Conservation (phyloP, 495 filamentous ascomycete species). For the Xylaria acuta region DNA sequence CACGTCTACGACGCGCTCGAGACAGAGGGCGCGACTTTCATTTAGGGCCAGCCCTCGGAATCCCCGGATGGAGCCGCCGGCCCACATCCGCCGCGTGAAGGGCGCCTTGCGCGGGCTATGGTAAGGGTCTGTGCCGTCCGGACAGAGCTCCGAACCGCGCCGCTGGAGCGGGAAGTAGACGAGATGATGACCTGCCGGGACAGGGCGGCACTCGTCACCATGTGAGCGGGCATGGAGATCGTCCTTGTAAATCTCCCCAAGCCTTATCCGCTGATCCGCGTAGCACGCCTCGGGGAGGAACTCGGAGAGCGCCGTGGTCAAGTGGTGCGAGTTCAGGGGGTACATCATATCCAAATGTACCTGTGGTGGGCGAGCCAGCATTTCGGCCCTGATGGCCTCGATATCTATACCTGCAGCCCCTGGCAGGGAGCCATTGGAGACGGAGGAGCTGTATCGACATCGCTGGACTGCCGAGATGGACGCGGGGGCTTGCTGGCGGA, state of each 20-base stretch:
- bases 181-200: constrained; percentile 74
- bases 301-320: constrained; percentile 66
- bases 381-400: constrained; percentile 32
- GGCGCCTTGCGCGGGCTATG: constrained; percentile 65
- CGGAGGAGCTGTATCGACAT: constrained; percentile 26
- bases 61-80: constrained; percentile 64
- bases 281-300: constrained; percentile 52
- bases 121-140: constrained; percentile 74
- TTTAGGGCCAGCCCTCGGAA: constrained; percentile 49
- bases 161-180: constrained; percentile 73
- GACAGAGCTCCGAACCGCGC: constrained; percentile 58
- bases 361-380: constrained; percentile 57
- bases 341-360: constrained; percentile 68
- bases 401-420: constrained; percentile 14
- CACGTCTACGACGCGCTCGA: constrained; percentile 70
- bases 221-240: background rate
- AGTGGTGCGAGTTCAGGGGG: constrained; percentile 67
- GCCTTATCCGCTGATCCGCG: background rate
- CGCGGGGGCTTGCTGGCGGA: background rate
- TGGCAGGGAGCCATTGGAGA: constrained; percentile 15
- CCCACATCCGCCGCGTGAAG: constrained; percentile 80
- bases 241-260: background rate
- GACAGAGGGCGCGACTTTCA: constrained; percentile 60
- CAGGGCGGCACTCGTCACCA: background rate
- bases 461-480: constrained; percentile 3